Evolutionary conservation across 2,329 filamentous ascomycete species (phyloP).

Genomic region (Cladosporium oxysporum): DNA sequence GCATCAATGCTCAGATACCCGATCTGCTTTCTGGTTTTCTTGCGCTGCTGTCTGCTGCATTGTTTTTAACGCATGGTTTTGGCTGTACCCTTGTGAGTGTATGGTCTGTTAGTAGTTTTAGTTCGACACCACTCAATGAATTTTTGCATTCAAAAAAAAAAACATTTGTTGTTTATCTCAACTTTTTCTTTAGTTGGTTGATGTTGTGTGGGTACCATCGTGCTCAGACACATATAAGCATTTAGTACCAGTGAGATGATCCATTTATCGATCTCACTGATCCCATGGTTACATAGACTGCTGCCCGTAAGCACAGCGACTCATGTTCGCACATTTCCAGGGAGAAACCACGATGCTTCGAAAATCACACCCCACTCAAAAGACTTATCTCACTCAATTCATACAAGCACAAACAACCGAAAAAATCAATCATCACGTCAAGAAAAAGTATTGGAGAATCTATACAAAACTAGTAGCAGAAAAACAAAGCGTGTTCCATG

Average conservation of each 20-base stretch:
- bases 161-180: neutral
- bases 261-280: neutral
- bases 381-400: neutral
- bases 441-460: constrained; percentile 1
- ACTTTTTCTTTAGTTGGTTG: neutral
- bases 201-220: neutral
- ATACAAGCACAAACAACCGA: neutral
- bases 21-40: neutral
- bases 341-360: neutral
- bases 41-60: neutral
- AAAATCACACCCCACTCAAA: neutral
- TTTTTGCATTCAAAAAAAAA: neutral
- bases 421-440: neutral
- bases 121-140: neutral
- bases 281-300: neutral
- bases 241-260: neutral
- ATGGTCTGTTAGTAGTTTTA: neutral
- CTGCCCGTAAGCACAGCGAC: neutral
- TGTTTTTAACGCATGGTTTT: neutral
- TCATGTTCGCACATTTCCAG: neutral
- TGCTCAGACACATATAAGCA: neutral
- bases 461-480: constrained; percentile 6
- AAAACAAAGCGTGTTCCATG: constrained; percentile 4
- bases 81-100: neutral
- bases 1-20: neutral